phyloP scores from a whole-genome alignment of 2,329 filamentous ascomycete genomes.

The Neopestalotiopsis clavispora region DNA sequence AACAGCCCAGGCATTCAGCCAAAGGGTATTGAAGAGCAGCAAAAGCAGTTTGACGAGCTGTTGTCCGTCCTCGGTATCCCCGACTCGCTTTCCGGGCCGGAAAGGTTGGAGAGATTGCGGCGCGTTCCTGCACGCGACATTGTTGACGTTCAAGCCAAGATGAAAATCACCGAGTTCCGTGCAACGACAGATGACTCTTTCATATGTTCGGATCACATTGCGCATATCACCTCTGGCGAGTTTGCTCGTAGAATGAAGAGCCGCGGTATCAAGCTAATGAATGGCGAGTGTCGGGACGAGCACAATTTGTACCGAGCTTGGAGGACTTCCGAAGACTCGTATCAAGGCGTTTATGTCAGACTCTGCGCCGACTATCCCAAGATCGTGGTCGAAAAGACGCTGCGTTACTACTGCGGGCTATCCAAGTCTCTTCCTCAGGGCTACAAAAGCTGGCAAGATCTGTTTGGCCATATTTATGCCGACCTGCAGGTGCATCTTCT shows the following conservation, averaged over 20 bases:
- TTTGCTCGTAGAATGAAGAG: conserved; percentile 21
- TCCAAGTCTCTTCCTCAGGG: conserved; percentile 1
- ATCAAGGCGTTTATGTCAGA: conserved; percentile 15
- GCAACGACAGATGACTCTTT: conserved; percentile 19
- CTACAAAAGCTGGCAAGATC: conserved; percentile 18
- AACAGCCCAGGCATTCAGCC: conserved; percentile 23
- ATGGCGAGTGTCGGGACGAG: conserved; percentile 21
- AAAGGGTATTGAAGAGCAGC: conserved; percentile 23
- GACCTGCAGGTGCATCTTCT: conserved; percentile 19
- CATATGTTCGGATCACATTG: conserved; percentile 11
- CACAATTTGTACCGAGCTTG: conserved; percentile 19
- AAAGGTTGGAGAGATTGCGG: conserved; percentile 15
- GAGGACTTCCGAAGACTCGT: conserved; percentile 19
- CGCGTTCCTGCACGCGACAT: conserved; percentile 6
- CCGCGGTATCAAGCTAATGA: conserved; percentile 21
- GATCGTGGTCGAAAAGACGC: conserved; percentile 3
- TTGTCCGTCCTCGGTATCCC: conserved; percentile 17
- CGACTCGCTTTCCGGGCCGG: background rate
- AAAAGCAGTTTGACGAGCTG: conserved; percentile 22
- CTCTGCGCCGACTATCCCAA: conserved; percentile 20
- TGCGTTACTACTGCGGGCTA: conserved; percentile 15
- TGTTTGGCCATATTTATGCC: conserved; percentile 21
- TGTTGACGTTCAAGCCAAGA: conserved; percentile 15
- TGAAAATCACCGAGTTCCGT: conserved; percentile 21
- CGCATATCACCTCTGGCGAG: conserved; percentile 17